Evolutionary conservation across 1,284 basidiomycete genomes (phyloP).

Genomic region (Trichosporon sp.): DNA sequence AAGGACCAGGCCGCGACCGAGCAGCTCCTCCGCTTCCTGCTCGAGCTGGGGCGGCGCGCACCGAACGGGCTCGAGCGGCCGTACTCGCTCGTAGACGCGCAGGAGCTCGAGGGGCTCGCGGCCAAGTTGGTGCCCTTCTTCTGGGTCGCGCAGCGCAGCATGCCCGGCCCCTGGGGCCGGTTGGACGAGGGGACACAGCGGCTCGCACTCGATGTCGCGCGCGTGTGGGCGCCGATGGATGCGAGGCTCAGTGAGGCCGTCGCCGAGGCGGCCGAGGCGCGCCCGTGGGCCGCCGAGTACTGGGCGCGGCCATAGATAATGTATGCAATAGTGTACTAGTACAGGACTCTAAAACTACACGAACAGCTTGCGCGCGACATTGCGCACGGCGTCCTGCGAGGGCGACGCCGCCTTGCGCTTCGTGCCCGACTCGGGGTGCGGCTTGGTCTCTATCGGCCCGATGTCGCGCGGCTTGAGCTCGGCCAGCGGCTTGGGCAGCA

Average conservation of each 20-base stretch:
- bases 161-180: constrained; percentile 70
- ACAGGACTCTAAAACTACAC: constrained; percentile 7
- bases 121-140: constrained; percentile 68
- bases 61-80: constrained; percentile 31
- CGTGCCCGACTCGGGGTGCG: background rate
- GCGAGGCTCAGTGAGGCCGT: constrained; percentile 14
- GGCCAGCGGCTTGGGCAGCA: constrained; percentile 45
- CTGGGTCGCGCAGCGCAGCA: constrained; percentile 23
- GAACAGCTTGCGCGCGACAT: constrained; percentile 19
- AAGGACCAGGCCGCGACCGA: constrained; percentile 58
- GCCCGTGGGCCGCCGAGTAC: constrained; percentile 12
- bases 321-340: background rate
- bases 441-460: constrained; percentile 25
- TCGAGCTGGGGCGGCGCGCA: constrained; percentile 30
- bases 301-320: constrained; percentile 8
- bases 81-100: constrained; percentile 51
- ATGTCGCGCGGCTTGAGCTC: constrained; percentile 45
- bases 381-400: constrained; percentile 6
- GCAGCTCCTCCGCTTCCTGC: constrained; percentile 50
- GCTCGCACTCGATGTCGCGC: constrained; percentile 56
- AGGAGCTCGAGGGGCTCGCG: constrained; percentile 45
- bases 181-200: constrained; percentile 52
- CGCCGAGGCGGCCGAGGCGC: constrained; percentile 6
- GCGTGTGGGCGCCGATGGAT: constrained; percentile 33
- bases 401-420: constrained; percentile 16